A percentile compares a stretch with the other conserved stretches of the same genome.
Conservation (phyloP, 2,329 filamentous ascomycete species). For the Dissoconium aciculare region DNA sequence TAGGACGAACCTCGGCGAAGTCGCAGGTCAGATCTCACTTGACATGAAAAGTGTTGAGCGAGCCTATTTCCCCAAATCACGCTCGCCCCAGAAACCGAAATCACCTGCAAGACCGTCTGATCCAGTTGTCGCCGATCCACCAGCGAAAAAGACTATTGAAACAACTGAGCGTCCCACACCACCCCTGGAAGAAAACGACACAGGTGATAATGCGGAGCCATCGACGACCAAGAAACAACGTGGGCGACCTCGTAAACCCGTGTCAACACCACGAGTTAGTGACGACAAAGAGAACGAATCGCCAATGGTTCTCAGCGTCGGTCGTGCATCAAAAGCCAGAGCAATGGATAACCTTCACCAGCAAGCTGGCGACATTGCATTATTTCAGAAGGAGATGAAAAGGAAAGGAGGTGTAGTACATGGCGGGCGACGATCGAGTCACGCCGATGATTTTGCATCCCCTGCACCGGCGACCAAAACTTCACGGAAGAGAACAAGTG, state of each 20-base stretch:
- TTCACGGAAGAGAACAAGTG: slow-evolving; percentile 25
- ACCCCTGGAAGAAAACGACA: slow-evolving; percentile 3
- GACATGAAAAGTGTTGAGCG: slow-evolving; percentile 59
- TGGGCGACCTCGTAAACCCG: slow-evolving; percentile 16
- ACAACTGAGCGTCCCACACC: slow-evolving; percentile 3
- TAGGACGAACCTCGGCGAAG: slow-evolving; percentile 80
- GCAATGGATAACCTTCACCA: slow-evolving; percentile 64
- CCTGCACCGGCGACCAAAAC: slow-evolving; percentile 11
- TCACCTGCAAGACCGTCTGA: slow-evolving; percentile 11
- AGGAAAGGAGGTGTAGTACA: slow-evolving; percentile 53
- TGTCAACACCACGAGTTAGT: slow-evolving; percentile 17
- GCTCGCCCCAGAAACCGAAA: slow-evolving; percentile 14
- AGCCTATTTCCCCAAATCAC: slow-evolving; percentile 39
- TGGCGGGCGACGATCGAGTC: slow-evolving; percentile 35
- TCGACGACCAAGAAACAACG: slow-evolving; percentile 16
- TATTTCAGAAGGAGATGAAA: slow-evolving; percentile 91
- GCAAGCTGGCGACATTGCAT: slow-evolving; percentile 66
- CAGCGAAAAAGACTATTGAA: slow-evolving; percentile 2
- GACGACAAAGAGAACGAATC: slow-evolving; percentile 70
- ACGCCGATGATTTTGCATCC: slow-evolving; percentile 28
- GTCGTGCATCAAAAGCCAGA: slow-evolving; percentile 71
- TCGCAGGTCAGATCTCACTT: slow-evolving; percentile 78
- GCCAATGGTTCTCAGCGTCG: slow-evolving; percentile 56
- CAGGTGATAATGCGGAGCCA: slow-evolving; percentile 9
- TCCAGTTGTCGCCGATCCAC: too few species aligned